A percentile compares a stretch with the other conserved stretches of the same genome.
phyloP scores from a whole-genome alignment of 192 early-diverging fungal genomes.

The Linnemannia zychae region DNA sequence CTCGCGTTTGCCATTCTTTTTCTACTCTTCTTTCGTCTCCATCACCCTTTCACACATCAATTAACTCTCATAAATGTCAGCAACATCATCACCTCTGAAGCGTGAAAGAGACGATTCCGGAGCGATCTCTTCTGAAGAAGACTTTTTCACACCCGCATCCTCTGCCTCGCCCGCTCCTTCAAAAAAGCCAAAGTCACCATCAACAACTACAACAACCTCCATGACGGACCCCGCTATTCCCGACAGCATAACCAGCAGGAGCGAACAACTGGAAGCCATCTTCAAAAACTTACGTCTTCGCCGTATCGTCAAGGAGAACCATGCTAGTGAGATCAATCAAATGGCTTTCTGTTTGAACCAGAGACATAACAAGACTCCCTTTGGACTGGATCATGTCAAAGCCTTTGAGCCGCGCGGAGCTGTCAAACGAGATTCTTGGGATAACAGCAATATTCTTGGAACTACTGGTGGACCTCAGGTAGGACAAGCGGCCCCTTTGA shows the following conservation, averaged over 20 bases:
- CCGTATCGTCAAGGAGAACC: constrained; percentile 93
- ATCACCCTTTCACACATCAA: background rate
- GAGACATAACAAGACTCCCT: constrained; percentile 64
- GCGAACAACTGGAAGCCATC: constrained; percentile 63
- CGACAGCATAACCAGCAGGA: background rate
- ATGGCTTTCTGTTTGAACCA: constrained; percentile 82
- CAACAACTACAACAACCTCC: background rate
- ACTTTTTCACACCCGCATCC: constrained; percentile 48
- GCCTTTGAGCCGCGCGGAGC: constrained; percentile 80
- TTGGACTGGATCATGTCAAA: constrained; percentile 68
- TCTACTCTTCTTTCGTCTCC: background rate
- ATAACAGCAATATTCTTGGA: constrained; percentile 82
- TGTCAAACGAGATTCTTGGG: constrained; percentile 70
- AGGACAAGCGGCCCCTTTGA: constrained; percentile 68
- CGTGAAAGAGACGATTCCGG: constrained; percentile 37
- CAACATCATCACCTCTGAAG: constrained; percentile 42
- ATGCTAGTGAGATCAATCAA: constrained; percentile 80
- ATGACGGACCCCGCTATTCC: background rate
- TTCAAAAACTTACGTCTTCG: constrained; percentile 84
- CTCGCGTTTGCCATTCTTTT: constrained; percentile 12
- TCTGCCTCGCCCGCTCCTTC: constrained; percentile 42
- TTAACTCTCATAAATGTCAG: constrained; percentile 15
- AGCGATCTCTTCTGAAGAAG: constrained; percentile 35
- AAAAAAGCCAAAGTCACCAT: constrained; percentile 48
- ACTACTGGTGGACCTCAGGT: constrained; percentile 81